Base-by-base conservation (phyloP, 2,329 filamentous ascomycete species). In the Pseudovirgaria hyperparasitica region DNA sequence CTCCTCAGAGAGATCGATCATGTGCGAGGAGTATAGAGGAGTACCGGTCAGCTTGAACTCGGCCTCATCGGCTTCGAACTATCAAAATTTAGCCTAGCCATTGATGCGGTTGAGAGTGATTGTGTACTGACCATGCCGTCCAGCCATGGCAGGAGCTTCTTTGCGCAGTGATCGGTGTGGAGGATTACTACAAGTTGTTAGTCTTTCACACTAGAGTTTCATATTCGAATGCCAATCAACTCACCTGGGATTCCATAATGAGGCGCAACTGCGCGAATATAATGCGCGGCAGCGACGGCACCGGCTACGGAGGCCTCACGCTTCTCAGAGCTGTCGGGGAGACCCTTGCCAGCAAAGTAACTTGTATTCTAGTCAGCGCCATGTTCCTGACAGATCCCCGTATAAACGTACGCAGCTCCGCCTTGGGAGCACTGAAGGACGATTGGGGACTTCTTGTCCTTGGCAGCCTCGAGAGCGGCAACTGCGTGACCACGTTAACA, bases 61-160 rank as follows among this genome's bases (percentile, higher is more conserved):
- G 34, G 66, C 70, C 74, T 96, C 90, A 52, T 96, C 90, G 45
- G 77, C 87, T 38, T 90, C 85, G 45, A 96, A 56, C 86, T 86
- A 25, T 42, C 39, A 23, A 42, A 32, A 20, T 8, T 9, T 5
- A n/a, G 13, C 11, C 14, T 23, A 26, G 31, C 33, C n/a, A n/a
- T n/a, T n/a, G n/a, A n/a, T n/a, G n/a, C n/a, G 17, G 23, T 18
- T 28, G 17, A 10, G 13, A 22, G 14, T 16, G 16, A 16, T 21
- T 5, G 23, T 5, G 16, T 16, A 16, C 14, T n/a, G n/a, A n/a
- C n/a, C 45, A 48, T 48, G 27, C 45, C 44, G 53, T 94, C 86
- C 55, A 96, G 68, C 87, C 87, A 96, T 37, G 90, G 90, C 31
- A 96, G 76, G 33, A 96, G 82, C 77, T 96, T 96, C 81, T 96